These are phyloP conservation scores for Oryza glumipatula DNA, from an alignment of 176 grass and related monocot species.

Conservation along the genomic window DNA sequence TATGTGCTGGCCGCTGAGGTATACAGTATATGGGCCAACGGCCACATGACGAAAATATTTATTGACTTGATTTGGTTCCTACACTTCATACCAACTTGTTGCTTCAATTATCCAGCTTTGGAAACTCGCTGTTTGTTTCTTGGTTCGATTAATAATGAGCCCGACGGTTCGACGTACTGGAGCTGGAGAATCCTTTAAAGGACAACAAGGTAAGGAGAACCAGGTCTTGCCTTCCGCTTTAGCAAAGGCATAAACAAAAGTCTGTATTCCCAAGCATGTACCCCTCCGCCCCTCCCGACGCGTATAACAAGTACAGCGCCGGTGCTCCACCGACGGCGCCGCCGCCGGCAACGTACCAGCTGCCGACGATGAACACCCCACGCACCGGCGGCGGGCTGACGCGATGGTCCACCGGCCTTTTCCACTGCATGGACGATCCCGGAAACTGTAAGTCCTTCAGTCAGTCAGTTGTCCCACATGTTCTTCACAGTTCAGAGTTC, in stretches of 20 bases:
- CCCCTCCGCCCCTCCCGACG: conserved; percentile 45
- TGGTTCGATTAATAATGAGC: too few relatives aligned
- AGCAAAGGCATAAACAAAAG: conserved; percentile 16
- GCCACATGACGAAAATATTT: too few relatives aligned
- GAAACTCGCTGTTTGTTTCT: too few relatives aligned
- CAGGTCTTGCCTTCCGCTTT: neutral
- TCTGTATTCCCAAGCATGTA: conserved; percentile 50
- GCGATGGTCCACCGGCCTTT: conserved; percentile 90
- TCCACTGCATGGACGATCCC: conserved; percentile 96
- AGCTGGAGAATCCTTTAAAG: neutral
- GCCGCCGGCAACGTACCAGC: conserved; percentile 52
- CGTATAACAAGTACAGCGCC: conserved; percentile 43
- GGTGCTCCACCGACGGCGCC: conserved; percentile 41
- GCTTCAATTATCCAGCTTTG: too few relatives aligned
- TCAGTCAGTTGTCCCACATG: neutral
- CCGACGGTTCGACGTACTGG: neutral
- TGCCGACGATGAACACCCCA: conserved; percentile 36
- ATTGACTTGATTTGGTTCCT: too few relatives aligned
- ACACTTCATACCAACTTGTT: too few relatives aligned
- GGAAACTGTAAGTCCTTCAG: conserved; percentile 71
- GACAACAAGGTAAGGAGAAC: neutral
- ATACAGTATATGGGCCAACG: too few relatives aligned
- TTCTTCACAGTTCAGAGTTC: neutral
- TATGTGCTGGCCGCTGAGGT: too few relatives aligned
- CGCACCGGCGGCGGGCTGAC: conserved; percentile 36